phyloP scores from a whole-genome alignment of 2,329 filamentous ascomycete genomes.

The Scortechinia acanthostroma region DNA sequence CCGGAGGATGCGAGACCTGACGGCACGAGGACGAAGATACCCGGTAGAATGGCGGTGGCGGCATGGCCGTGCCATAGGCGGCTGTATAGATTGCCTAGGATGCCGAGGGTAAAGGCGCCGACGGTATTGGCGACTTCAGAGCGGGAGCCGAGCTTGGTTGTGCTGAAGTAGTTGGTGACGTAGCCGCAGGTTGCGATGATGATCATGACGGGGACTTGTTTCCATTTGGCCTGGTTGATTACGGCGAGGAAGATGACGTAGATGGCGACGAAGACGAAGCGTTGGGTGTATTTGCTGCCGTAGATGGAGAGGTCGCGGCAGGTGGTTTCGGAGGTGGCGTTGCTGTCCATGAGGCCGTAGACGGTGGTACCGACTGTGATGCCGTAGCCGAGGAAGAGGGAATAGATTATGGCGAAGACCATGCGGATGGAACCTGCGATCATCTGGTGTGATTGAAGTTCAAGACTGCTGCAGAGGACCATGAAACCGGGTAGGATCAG shows the following conservation, averaged over 20 bases:
- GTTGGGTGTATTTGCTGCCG: slow-evolving; percentile 22
- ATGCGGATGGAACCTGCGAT: slow-evolving; percentile 41
- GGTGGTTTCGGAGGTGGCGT: slow-evolving; percentile 29
- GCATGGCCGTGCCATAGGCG: slow-evolving; percentile 13
- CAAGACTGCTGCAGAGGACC: slow-evolving; percentile 40
- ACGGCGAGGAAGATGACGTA: slow-evolving; percentile 67
- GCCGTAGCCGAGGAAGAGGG: slow-evolving; percentile 39
- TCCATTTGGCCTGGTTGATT: slow-evolving; percentile 77
- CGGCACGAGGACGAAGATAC: slow-evolving; percentile 38
- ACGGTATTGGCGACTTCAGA: background rate
- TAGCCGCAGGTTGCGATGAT: slow-evolving; percentile 69
- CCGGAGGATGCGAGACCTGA: slow-evolving; percentile 37
- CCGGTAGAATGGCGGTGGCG: slow-evolving; percentile 34
- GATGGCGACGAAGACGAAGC: slow-evolving; percentile 59
- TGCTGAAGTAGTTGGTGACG: slow-evolving; percentile 68
- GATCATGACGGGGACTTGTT: slow-evolving; percentile 71
- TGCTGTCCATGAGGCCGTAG: slow-evolving; percentile 37
- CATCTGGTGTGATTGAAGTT: slow-evolving; percentile 38
- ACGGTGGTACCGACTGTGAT: slow-evolving; percentile 43
- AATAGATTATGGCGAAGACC: slow-evolving; percentile 43
- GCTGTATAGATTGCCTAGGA: background rate
- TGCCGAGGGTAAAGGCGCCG: background rate
- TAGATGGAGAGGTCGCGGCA: slow-evolving; percentile 39
- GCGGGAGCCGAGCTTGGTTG: slow-evolving; percentile 19
- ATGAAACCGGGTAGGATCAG: slow-evolving; percentile 65